These are phyloP conservation scores for Aspergillus diversus DNA, from an alignment of 495 filamentous ascomycete species.

Conservation along the genomic window DNA sequence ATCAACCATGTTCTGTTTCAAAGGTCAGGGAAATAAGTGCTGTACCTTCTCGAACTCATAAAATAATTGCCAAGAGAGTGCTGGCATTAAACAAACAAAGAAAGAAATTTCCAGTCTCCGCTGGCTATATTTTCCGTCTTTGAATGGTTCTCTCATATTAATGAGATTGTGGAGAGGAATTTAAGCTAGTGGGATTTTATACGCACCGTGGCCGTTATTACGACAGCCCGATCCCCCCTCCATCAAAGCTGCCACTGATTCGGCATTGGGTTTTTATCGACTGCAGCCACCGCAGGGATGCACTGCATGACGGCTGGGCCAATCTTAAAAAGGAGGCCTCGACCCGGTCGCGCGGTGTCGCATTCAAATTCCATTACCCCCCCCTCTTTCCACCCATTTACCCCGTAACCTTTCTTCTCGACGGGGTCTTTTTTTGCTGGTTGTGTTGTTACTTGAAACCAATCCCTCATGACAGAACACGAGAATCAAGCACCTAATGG, in stretches of 20 bases:
- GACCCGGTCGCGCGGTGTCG: neutral
- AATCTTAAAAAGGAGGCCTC: conserved; percentile 2
- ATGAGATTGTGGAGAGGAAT: neutral
- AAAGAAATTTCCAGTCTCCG: too few relatives aligned
- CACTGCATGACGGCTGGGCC: conserved; percentile 1
- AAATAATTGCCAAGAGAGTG: too few relatives aligned
- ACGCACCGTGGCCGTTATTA: neutral
- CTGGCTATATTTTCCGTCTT: too few relatives aligned
- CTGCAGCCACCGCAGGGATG: neutral
- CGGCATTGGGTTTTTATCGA: neutral
- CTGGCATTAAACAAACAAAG: too few relatives aligned
- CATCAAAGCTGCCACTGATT: neutral
- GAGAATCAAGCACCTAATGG: neutral
- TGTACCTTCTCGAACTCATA: too few relatives aligned
- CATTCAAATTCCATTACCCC: neutral
- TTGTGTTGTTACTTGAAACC: neutral
- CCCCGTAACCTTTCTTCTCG: neutral
- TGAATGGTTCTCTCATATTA: neutral
- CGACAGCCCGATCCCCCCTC: neutral
- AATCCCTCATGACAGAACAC: neutral
- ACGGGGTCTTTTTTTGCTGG: neutral
- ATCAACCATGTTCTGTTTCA: too few relatives aligned
- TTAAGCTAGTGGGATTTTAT: neutral
- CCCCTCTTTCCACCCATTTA: neutral
- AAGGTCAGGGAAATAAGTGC: too few relatives aligned